Evolutionary conservation across 2,329 filamentous ascomycete genomes (phyloP).

Genomic region (Bipolaris cookei): DNA sequence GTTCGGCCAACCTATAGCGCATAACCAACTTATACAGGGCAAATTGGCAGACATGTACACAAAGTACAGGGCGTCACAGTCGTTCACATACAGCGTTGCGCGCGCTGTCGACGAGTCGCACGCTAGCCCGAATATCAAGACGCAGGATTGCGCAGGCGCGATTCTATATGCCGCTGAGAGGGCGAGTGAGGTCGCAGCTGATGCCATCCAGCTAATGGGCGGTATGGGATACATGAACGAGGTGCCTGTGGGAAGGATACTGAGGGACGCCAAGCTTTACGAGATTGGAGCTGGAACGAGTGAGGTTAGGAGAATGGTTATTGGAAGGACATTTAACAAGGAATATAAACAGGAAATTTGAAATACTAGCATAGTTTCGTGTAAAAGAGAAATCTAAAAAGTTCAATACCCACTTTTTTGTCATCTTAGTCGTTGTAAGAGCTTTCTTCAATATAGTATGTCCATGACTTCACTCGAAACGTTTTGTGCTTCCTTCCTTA

Average conservation of each 20-base stretch:
- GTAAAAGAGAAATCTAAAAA: not conserved
- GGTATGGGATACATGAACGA: conserved; percentile 98
- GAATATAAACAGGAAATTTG: conserved; percentile 62
- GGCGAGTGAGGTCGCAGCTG: conserved; percentile 83
- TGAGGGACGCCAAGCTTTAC: conserved; percentile 82
- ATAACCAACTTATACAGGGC: conserved; percentile 92
- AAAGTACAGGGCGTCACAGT: conserved; percentile 80
- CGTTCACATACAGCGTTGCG: conserved; percentile 88
- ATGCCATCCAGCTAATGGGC: conserved; percentile 90
- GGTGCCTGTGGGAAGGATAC: conserved; percentile 83
- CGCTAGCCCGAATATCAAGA: conserved; percentile 67
- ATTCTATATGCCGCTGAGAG: conserved; percentile 93
- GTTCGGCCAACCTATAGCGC: conserved; percentile 83
- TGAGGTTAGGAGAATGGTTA: conserved; percentile 92
- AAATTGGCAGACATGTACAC: conserved; percentile 98
- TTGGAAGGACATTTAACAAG: conserved; percentile 89
- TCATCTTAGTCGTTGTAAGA: not conserved
- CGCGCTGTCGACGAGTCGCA: conserved; percentile 68
- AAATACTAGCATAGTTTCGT: not conserved
- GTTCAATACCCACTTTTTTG: conserved; percentile 1
- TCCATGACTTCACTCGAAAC: not conserved
- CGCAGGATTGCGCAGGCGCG: conserved; percentile 91
- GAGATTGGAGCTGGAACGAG: conserved; percentile 97
- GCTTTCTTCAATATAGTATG: not conserved
- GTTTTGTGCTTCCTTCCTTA: too few relatives aligned